Percentiles rank a stretch among this genome's conserved stretches.
Evolutionary conservation across 1,139 yeast genomes (phyloP).

Genomic region (Yamadazyma mexicana): DNA sequence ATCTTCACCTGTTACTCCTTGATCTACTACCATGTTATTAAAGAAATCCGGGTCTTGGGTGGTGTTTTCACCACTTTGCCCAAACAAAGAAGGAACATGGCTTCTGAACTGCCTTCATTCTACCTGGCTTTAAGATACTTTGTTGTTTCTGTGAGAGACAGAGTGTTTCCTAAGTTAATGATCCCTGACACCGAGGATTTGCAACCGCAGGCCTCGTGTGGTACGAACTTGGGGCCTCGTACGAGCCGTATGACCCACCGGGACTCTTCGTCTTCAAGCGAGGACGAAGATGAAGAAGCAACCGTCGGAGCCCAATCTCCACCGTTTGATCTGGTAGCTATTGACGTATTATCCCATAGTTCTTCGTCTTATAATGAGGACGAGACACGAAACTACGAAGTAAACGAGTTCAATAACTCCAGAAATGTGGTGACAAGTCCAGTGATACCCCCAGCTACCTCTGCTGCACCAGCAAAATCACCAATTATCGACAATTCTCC

Average conservation of each 20-base stretch:
- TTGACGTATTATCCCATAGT: neutral
- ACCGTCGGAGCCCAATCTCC: constrained; percentile 4
- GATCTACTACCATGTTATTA: constrained; percentile 72
- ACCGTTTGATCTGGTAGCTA: too few species aligned
- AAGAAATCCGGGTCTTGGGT: constrained; percentile 55
- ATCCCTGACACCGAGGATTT: constrained; percentile 20
- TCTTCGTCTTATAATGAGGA: neutral
- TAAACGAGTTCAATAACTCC: neutral
- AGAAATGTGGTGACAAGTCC: constrained; percentile 1
- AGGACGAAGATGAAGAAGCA: constrained; percentile 8
- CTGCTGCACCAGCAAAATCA: neutral
- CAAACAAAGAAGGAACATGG: constrained; percentile 9
- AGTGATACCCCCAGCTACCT: neutral
- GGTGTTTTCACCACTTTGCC: constrained; percentile 42
- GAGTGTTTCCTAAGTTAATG: constrained; percentile 29
- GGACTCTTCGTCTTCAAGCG: constrained; percentile 3
- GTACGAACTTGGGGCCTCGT: neutral
- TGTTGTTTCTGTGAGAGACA: constrained; percentile 22
- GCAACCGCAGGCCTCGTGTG: neutral
- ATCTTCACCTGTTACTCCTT: constrained; percentile 67
- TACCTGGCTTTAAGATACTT: constrained; percentile 37
- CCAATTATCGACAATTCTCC: neutral
- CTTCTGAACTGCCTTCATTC: constrained; percentile 33
- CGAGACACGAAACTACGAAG: constrained; percentile 1
- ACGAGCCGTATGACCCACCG: constrained; percentile 3